These are phyloP conservation scores for Yamadazyma aaseri DNA, from an alignment of 1,139 yeast genomes.

Conservation along the genomic window DNA sequence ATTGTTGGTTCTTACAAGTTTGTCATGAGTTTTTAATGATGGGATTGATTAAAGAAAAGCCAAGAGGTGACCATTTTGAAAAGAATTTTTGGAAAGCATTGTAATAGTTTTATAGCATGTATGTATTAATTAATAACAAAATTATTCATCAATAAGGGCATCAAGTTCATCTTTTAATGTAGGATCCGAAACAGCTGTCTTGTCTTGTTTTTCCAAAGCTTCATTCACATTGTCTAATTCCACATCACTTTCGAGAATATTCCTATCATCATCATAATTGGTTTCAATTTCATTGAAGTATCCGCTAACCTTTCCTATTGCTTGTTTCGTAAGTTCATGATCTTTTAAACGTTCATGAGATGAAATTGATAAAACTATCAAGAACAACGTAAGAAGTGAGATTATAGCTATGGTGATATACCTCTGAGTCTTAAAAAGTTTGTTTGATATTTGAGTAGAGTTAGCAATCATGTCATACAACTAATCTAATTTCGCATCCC, in stretches of 20 bases:
- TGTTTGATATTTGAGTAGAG: slow-evolving; percentile 28
- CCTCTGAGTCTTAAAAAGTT: slow-evolving; percentile 32
- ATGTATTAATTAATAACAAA: slow-evolving; percentile 3
- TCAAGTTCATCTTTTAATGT: slow-evolving; percentile 4
- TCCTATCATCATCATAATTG: not conserved
- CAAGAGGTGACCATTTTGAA: slow-evolving; percentile 46
- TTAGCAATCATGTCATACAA: slow-evolving; percentile 24
- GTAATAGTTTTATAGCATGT: slow-evolving; percentile 1
- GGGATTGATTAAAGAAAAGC: slow-evolving; percentile 42
- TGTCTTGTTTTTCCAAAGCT: not conserved
- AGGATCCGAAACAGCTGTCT: not conserved
- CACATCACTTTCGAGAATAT: slow-evolving; percentile 1
- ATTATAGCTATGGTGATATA: slow-evolving; percentile 22
- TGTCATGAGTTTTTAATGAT: slow-evolving; percentile 41
- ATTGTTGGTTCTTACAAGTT: slow-evolving; percentile 44
- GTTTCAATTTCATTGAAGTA: not conserved
- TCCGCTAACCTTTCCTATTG: slow-evolving; percentile 14
- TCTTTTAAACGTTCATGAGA: slow-evolving; percentile 21
- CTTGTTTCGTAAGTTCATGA: slow-evolving; percentile 12
- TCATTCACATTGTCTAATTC: slow-evolving; percentile 1
- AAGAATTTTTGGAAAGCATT: slow-evolving; percentile 46
- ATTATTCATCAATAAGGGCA: slow-evolving; percentile 4
- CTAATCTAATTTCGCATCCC: too few species aligned
- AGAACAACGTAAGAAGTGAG: slow-evolving; percentile 21
- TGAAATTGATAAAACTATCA: slow-evolving; percentile 22